phyloP scores from a whole-genome alignment of 2,329 filamentous ascomycete species.

The Dactylellina sp. region DNA sequence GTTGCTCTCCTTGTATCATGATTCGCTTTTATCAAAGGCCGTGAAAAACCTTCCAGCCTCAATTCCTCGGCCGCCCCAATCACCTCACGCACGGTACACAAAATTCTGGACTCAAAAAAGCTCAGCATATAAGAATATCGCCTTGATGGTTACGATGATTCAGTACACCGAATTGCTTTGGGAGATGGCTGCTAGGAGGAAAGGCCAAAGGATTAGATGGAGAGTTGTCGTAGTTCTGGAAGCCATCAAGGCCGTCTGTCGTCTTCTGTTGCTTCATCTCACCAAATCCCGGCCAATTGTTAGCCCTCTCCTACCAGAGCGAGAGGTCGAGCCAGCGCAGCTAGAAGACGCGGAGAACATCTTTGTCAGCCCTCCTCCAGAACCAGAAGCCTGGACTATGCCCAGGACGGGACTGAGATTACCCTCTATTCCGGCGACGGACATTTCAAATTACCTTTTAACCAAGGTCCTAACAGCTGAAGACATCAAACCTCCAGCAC shows the following conservation, averaged over 20 bases:
- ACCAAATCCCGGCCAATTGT: conserved; percentile 76
- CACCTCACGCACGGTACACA: conserved; percentile 75
- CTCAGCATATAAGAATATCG: conserved; percentile 81
- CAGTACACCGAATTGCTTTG: conserved; percentile 96
- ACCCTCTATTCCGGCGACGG: conserved; percentile 81
- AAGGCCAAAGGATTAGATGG: conserved; percentile 85
- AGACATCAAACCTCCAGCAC: conserved; percentile 91
- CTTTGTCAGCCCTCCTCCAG: conserved; percentile 60
- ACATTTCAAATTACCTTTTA: conserved; percentile 86
- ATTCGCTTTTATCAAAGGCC: conserved; percentile 80
- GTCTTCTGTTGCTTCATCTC: conserved; percentile 61
- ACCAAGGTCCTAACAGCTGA: conserved; percentile 92
- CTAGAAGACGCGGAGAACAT: conserved; percentile 66
- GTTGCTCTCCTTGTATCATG: conserved; percentile 91
- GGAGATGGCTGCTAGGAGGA: conserved; percentile 94
- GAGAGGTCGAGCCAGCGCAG: conserved; percentile 78
- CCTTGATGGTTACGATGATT: conserved; percentile 85
- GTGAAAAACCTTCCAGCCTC: conserved; percentile 69
- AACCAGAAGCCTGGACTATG: conserved; percentile 82
- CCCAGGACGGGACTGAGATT: conserved; percentile 90
- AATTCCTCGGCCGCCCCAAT: conserved; percentile 60
- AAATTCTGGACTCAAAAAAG: conserved; percentile 74
- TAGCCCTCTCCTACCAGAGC: conserved; percentile 84
- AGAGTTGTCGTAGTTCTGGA: conserved; percentile 87
- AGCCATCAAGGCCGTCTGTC: conserved; percentile 64